These are phyloP conservation scores for Citrullus colocynthis DNA, from an alignment of 306 rosid genomes.

Conservation along the genomic window DNA sequence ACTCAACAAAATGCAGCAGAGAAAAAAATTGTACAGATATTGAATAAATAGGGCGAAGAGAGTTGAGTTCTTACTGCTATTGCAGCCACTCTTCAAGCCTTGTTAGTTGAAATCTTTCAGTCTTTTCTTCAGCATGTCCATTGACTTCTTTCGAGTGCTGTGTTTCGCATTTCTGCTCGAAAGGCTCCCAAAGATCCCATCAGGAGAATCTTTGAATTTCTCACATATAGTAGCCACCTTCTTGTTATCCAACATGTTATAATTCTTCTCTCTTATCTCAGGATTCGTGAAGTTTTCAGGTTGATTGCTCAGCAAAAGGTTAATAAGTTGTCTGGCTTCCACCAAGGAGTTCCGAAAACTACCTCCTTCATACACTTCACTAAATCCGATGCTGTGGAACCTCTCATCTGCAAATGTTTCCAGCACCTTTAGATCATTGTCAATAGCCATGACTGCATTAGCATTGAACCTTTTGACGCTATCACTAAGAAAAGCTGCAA, in stretches of 20 bases:
- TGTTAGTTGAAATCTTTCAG: conserved; percentile 76
- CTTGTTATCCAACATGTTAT: conserved; percentile 69
- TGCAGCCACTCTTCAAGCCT: conserved; percentile 12
- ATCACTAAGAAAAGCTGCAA: conserved; percentile 59
- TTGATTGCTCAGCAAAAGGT: conserved; percentile 77
- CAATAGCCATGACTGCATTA: conserved; percentile 39
- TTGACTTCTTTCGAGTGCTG: conserved; percentile 67
- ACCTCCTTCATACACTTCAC: conserved; percentile 42
- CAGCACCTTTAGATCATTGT: conserved; percentile 41
- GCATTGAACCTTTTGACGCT: conserved; percentile 74
- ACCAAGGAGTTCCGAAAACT: conserved; percentile 42
- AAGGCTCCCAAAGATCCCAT: conserved; percentile 81
- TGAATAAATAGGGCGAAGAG: background rate
- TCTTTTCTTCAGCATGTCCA: conserved; percentile 74
- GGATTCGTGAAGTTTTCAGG: conserved; percentile 98
- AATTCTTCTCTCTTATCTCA: conserved; percentile 73
- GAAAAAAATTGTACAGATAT: background rate
- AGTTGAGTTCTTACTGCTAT: conserved; percentile 17
- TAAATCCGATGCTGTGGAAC: conserved; percentile 54
- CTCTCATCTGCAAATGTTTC: conserved; percentile 73
- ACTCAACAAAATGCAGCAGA: background rate
- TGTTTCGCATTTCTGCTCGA: conserved; percentile 59
- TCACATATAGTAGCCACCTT: conserved; percentile 68
- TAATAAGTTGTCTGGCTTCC: conserved; percentile 69
- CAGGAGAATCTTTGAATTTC: conserved; percentile 73